A percentile compares a stretch with the other conserved stretches of the same genome.
phyloP scores from a whole-genome alignment of 2,329 filamentous ascomycete species.

The Trichoderma citrinoviride region DNA sequence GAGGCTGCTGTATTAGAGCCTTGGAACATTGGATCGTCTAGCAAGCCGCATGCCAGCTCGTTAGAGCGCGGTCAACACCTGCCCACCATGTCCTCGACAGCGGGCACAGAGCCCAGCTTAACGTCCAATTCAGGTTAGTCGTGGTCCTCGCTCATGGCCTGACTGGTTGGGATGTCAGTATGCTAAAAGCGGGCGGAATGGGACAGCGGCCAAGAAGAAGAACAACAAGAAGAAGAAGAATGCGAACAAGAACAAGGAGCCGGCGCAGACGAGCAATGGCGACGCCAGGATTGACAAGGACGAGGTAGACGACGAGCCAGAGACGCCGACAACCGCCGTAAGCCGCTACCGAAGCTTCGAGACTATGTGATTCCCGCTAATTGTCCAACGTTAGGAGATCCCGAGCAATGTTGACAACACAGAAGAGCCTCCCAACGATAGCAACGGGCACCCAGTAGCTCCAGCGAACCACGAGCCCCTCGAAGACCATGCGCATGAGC shows the following conservation, averaged over 20 bases:
- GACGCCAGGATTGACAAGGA: slow-evolving; percentile 37
- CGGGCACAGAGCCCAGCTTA: slow-evolving; percentile 37
- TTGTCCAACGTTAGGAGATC: slow-evolving; percentile 30
- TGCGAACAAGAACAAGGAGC: slow-evolving; percentile 47
- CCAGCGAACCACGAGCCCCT: slow-evolving; percentile 40
- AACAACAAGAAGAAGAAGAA: slow-evolving; percentile 61
- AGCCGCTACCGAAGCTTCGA: slow-evolving; percentile 22
- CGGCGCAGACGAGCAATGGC: slow-evolving; percentile 36
- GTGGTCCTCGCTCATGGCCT: slow-evolving; percentile 11
- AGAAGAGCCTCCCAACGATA: slow-evolving; percentile 28
- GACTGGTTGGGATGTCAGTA: slow-evolving; percentile 29
- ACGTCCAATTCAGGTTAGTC: slow-evolving; percentile 38
- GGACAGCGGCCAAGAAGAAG: slow-evolving; percentile 52
- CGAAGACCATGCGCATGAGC: slow-evolving; percentile 25
- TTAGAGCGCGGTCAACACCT: slow-evolving; percentile 12
- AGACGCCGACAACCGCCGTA: slow-evolving; percentile 38
- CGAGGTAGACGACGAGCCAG: slow-evolving; percentile 46
- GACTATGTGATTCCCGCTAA: slow-evolving; percentile 25
- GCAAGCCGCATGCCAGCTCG: slow-evolving; percentile 27
- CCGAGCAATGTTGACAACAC: slow-evolving; percentile 26
- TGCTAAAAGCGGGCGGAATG: slow-evolving; percentile 31
- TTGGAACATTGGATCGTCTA: not conserved
- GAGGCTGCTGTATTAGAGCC: not conserved
- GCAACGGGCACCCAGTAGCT: slow-evolving; percentile 43
- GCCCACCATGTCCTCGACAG: slow-evolving; percentile 42